Conservation (phyloP, 192 early-diverging fungal species). For the Rhizophagus prolifer region DNA sequence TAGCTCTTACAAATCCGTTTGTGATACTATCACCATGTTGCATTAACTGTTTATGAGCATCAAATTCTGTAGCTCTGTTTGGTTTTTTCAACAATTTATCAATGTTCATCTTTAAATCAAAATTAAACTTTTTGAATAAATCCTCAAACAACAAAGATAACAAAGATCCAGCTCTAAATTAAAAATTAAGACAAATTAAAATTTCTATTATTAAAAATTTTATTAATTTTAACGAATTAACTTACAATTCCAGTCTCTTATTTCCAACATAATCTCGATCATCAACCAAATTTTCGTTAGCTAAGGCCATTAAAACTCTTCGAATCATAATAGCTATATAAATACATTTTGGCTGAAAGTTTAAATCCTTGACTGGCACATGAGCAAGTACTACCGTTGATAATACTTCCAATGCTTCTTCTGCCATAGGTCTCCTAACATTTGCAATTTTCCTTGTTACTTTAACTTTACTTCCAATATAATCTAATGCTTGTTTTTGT, state of each 20-base stretch:
- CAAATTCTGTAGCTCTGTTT: conserved; percentile 85
- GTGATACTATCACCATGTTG: conserved; percentile 84
- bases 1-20: conserved; percentile 86
- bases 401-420: conserved; percentile 86
- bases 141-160: conserved; percentile 95
- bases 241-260: conserved; percentile 94
- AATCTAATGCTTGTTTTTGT: conserved; percentile 91
- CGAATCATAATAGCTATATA: conserved; percentile 94
- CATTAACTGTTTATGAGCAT: conserved; percentile 74
- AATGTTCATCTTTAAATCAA: conserved; percentile 83
- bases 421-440: conserved; percentile 48
- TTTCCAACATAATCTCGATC: conserved; percentile 99
- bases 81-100: conserved; percentile 89
- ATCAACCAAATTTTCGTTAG: conserved; percentile 79
- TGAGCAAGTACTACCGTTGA: conserved; percentile 87
- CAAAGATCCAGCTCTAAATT: conserved; percentile 82
- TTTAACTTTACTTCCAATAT: conserved; percentile 78
- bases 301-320: conserved; percentile 83
- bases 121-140: conserved; percentile 92
- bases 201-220: background rate
- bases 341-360: conserved; percentile 90
- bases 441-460: conserved; percentile 47
- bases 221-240: background rate
- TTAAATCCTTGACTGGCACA: conserved; percentile 82
- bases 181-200: background rate